Evolutionary conservation across 192 early-diverging fungal species (phyloP), one percentile per base, ranked within the genome.

Genomic region (Linnemannia exigua): DNA sequence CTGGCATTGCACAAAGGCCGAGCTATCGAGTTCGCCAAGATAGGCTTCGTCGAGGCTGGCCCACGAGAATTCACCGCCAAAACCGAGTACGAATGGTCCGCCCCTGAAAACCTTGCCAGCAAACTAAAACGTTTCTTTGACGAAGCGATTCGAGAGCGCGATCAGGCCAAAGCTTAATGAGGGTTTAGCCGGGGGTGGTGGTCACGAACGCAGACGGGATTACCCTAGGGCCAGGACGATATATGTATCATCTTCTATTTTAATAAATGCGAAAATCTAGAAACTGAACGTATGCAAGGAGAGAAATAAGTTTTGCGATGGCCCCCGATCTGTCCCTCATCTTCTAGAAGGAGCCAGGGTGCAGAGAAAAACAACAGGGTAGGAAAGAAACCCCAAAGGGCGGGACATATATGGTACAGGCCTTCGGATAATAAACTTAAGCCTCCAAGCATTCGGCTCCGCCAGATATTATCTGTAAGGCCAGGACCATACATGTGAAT

Each of bases 401-500:
- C n/a, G n/a, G n/a, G n/a, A n/a, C n/a, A n/a, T n/a, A n/a, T n/a
- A n/a, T n/a, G n/a, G n/a, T n/a, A n/a, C n/a, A n/a, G n/a, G n/a
- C n/a, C n/a, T n/a, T n/a, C n/a, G n/a, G 41, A 44, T 44, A 44
- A 44, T 44, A 44, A 44, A 9, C 41, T 44, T 44, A 44, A 72
- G 71, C 5, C 25, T 1, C 50, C 38, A 50, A 12, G 71, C 12
- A 48, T 72, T 37, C 70, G 36, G 19, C 36, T 71, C 5, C 2
- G 28, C 28, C 3, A 46, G 70, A 38, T 46, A 46, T 46, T 71
- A 71, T 71, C 41, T 38, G 12, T 71, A 6, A 36, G 35, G 54
- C 20, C 73, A 75, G 54, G 73, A 58, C 51, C 73, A 75, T 58
- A 75, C 63, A 41, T 58, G 73, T 75, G 73, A 33, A 75, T 61